Evolutionary conservation across 441 rosid genomes (phyloP).

Genomic region (Populus hybrid): DNA sequence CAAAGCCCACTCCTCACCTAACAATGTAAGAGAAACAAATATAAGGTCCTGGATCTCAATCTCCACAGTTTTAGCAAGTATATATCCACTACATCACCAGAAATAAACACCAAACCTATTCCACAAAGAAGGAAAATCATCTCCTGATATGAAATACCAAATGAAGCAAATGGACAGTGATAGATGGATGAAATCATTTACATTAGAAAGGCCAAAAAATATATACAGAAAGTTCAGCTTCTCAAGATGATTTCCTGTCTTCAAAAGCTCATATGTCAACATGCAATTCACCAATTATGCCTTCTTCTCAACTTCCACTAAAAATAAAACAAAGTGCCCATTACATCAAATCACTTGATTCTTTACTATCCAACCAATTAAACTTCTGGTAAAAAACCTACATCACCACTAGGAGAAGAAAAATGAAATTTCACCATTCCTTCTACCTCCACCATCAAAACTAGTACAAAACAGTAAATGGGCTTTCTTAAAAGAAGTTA

Average conservation of each 20-base stretch:
- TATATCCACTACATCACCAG: background rate
- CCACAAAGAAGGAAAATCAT: background rate
- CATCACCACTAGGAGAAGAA: background rate
- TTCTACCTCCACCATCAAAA: background rate
- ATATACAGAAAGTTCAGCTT: background rate
- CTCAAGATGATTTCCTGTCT: background rate
- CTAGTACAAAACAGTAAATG: background rate
- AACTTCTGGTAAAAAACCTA: background rate
- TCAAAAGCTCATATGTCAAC: background rate
- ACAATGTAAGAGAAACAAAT: constrained; percentile 18
- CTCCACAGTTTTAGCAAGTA: constrained; percentile 3
- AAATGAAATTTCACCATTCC: background rate
- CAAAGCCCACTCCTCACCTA: constrained; percentile 66
- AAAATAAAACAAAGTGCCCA: background rate
- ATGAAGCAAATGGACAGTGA: background rate
- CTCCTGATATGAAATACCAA: background rate
- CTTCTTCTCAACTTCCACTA: background rate
- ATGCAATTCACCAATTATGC: background rate
- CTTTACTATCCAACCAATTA: background rate
- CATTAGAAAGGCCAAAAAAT: background rate
- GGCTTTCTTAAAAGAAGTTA: background rate
- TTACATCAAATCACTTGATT: background rate
- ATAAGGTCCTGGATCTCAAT: constrained; percentile 5
- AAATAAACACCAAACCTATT: background rate
- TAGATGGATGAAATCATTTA: background rate